phyloP scores from a whole-genome alignment of 2,329 filamentous ascomycete genomes.

The Penicillium crustosum region DNA sequence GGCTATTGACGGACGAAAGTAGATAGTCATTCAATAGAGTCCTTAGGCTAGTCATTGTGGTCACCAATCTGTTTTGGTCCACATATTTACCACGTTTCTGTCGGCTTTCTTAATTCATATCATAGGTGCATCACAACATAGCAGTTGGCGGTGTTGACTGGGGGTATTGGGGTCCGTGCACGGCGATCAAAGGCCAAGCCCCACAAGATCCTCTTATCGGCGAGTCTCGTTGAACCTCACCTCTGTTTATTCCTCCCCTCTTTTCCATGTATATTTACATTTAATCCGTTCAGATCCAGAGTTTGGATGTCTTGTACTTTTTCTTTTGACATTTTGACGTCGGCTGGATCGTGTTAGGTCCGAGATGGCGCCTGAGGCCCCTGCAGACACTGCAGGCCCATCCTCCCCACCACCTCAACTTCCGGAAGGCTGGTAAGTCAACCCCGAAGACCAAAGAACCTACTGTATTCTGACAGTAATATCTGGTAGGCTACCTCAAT shows the following conservation, averaged over 20 bases:
- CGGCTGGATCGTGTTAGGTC: conserved; percentile 1
- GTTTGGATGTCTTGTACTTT: neutral
- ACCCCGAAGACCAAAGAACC: neutral
- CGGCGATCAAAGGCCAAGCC: conserved; percentile 23
- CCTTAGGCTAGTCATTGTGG: no score
- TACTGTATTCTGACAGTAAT: neutral
- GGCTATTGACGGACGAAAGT: no score
- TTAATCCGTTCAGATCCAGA: neutral
- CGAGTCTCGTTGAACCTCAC: conserved; percentile 7
- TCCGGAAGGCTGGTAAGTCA: conserved; percentile 42
- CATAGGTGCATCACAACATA: neutral
- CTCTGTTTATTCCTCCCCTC: neutral
- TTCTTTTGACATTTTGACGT: neutral
- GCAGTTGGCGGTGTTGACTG: neutral
- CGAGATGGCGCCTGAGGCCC: conserved; percentile 31
- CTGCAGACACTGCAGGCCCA: conserved; percentile 41
- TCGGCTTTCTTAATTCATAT: no score
- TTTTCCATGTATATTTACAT: neutral
- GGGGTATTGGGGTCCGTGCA: conserved; percentile 11
- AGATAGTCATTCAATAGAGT: no score
- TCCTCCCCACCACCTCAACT: conserved; percentile 39
- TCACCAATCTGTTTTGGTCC: no score
- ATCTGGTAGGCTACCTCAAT: conserved; percentile 39
- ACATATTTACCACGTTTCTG: no score
- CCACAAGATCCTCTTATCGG: conserved; percentile 24